Evolutionary conservation across 176 grass and related monocot species (phyloP).

Genomic region (Ensete ventricosum): DNA sequence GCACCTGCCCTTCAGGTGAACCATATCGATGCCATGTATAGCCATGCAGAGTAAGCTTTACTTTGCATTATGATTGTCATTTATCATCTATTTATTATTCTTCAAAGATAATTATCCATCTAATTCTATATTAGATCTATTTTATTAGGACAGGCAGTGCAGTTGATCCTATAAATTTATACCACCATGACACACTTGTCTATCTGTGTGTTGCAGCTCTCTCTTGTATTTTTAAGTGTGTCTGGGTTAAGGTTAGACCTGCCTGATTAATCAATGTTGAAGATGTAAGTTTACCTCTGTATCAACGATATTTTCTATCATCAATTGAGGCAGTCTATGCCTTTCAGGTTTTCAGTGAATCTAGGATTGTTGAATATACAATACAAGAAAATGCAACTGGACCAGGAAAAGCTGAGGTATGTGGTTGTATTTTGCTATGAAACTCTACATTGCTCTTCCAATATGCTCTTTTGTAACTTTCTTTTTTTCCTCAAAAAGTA

Average conservation of each 20-base stretch:
- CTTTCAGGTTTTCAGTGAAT: constrained; percentile 40
- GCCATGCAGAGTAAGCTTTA: too few relatives aligned
- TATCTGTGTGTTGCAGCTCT: background rate
- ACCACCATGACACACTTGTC: background rate
- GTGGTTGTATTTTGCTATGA: background rate
- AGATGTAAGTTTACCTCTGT: background rate
- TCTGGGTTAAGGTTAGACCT: background rate
- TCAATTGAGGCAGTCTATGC: background rate
- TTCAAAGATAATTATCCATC: too few relatives aligned
- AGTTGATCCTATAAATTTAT: background rate
- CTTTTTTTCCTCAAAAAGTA: background rate
- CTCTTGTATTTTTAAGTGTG: background rate
- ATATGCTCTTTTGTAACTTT: background rate
- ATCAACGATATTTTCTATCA: background rate
- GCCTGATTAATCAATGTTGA: background rate
- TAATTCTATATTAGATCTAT: background rate
- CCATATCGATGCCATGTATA: too few relatives aligned
- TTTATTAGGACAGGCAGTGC: background rate
- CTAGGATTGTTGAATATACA: constrained; percentile 50
- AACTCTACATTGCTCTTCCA: background rate
- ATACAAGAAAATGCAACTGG: constrained; percentile 34
- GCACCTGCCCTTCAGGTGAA: too few relatives aligned
- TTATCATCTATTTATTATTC: too few relatives aligned
- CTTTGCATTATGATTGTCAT: too few relatives aligned
- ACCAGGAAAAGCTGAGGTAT: constrained; percentile 40